phyloP scores from a whole-genome alignment of 805 yeast genomes.

The Sungouiella thailandica region DNA sequence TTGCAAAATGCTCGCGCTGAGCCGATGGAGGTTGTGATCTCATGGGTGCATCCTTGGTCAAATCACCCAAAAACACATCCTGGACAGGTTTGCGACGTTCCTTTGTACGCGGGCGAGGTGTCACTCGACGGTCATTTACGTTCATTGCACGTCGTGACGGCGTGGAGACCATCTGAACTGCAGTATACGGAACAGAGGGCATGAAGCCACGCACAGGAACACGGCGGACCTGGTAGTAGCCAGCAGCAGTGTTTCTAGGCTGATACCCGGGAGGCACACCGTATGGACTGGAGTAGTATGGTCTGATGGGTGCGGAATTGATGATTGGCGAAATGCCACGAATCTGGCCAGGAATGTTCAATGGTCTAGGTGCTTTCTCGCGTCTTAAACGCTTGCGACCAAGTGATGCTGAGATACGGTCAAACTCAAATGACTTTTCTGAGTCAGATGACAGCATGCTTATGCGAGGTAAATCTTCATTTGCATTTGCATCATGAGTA shows the following conservation, averaged over 20 bases:
- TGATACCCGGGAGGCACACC: not conserved
- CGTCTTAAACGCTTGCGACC: constrained; percentile 8
- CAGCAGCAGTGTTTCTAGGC: not conserved
- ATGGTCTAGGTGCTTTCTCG: constrained; percentile 10
- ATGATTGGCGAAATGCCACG: constrained; percentile 1
- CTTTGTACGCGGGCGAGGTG: constrained; percentile 7
- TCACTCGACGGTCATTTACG: constrained; percentile 4
- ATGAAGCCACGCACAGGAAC: constrained; percentile 11
- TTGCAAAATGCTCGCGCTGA: constrained; percentile 22
- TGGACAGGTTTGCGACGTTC: constrained; percentile 12
- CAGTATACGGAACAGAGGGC: constrained; percentile 8
- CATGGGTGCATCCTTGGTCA: constrained; percentile 43
- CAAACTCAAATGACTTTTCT: too few species aligned
- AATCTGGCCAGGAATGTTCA: constrained; percentile 2
- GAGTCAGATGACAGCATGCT: too few species aligned
- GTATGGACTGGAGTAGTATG: constrained; percentile 3
- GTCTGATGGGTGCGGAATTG: constrained; percentile 13
- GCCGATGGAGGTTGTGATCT: constrained; percentile 49
- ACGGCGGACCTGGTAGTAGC: constrained; percentile 1
- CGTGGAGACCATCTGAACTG: constrained; percentile 8
- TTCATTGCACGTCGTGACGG: constrained; percentile 5
- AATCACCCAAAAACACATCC: constrained; percentile 47
- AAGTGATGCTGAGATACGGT: constrained; percentile 5
- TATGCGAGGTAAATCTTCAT: too few species aligned
- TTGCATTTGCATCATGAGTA: too few species aligned